Base-by-base conservation (phyloP, 345 rosid species). In the Firmiana major region DNA sequence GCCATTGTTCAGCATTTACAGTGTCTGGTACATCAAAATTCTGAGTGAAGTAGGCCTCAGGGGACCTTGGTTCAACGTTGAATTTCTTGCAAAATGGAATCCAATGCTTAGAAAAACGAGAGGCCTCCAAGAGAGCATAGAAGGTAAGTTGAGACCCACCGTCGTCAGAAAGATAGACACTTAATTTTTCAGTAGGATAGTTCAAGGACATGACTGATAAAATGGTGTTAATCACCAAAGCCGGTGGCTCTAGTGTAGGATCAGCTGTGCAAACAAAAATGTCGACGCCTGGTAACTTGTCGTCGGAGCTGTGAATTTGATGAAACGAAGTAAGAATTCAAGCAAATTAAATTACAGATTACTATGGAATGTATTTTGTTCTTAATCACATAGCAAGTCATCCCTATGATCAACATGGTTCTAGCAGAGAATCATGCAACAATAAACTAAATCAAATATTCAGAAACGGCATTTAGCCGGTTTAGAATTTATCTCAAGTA, bases 211-310 rank as follows among this genome's bases (percentile, higher is more conserved):
- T 73, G 6, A 86, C 87, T 5, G 98, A 91, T 77, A 91, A 77
- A 12, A 90, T 81, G 0, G 93, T 93, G 87, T 87, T 91, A 0
- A 89, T 78, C 81, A 89, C 97, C 91, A 93, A 36, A 53, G 74
- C 19, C 26, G 97, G 94, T 63, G 94, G 98, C 87, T 93, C 98
- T n/a, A 88, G 80, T 19, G 26, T 81, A 0, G 93, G 93, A 64
- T 89, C 91, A 10, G 93, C 94, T 19, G 93, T 91, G 91, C 93
- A 89, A 9, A 90, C 88, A 43, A 93, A 91, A 6, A 91, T 66
- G 81, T 93, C 98, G 5, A 93, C 81, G 48, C 64, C 83, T 0
- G 97, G 97, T 5, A 89, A 78, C 16, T 82, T 79, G 16, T 80
- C 73, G 68, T 76, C 83, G 16, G 40, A 67, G 16, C 69, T 68